Evolutionary conservation across 345 rosid genomes (phyloP).

Genomic region (Rhodomyrtus tomentosa): DNA sequence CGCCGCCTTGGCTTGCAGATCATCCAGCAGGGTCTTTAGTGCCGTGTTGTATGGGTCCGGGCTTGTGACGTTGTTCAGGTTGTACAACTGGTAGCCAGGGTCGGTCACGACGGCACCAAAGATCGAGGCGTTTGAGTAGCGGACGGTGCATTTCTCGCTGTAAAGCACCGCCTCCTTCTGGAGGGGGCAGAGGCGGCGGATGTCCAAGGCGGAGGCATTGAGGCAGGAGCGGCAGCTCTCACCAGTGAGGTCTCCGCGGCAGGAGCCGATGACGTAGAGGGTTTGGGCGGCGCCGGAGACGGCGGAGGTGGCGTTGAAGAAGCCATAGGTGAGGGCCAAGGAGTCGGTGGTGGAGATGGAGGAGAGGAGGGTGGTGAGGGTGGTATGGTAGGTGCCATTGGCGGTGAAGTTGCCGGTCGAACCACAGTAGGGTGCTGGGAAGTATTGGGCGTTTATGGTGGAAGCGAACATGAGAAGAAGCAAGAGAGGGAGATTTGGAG

Average conservation of each 20-base stretch:
- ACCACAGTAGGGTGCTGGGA: not conserved
- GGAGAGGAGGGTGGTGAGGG: not conserved
- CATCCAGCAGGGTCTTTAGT: no score
- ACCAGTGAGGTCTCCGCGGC: not conserved
- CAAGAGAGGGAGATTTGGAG: not conserved
- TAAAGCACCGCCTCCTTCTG: not conserved
- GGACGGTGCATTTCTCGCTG: not conserved
- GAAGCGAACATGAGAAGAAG: not conserved
- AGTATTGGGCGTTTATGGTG: not conserved
- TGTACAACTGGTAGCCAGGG: not conserved
- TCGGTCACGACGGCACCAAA: not conserved
- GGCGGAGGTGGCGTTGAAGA: not conserved
- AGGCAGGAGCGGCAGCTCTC: not conserved
- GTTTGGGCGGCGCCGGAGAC: not conserved
- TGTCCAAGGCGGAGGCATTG: not conserved
- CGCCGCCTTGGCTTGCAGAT: not conserved
- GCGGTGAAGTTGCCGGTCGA: not conserved
- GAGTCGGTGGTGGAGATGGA: not conserved
- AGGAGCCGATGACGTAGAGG: not conserved
- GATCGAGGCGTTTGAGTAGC: not conserved
- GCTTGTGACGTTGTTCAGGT: accelerated
- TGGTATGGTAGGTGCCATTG: not conserved
- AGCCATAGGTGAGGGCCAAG: not conserved
- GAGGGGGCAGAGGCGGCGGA: not conserved
- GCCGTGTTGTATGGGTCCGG: not conserved